Conservation (phyloP, 2,329 filamentous ascomycete genomes). For the Ophiocordyceps camponoti-saundersi region DNA sequence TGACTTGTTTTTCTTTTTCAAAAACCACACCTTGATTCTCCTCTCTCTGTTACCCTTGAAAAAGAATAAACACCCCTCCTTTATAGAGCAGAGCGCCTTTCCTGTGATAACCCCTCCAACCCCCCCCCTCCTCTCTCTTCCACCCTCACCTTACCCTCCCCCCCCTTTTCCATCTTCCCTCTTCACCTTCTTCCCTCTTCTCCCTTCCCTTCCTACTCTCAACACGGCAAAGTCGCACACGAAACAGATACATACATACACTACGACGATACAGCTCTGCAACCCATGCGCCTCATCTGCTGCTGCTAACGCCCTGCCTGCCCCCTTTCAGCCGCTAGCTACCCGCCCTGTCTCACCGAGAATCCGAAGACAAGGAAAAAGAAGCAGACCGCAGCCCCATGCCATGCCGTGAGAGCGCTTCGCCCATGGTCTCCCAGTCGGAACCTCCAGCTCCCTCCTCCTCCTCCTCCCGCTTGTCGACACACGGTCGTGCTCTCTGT, state of each 20-base stretch:
- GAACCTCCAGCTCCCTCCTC: conserved; percentile 17
- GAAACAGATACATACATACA: too few relatives aligned
- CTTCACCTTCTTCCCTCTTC: not conserved
- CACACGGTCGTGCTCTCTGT: conserved; percentile 5
- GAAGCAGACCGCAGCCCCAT: not conserved
- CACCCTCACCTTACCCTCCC: not conserved
- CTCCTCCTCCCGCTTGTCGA: conserved; percentile 1
- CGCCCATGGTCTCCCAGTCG: conserved; percentile 46
- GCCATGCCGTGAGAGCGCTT: conserved; percentile 3
- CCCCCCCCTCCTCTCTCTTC: not conserved
- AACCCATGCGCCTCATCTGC: not conserved
- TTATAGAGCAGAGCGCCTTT: not conserved
- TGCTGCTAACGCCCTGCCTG: not conserved
- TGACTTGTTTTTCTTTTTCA: not conserved
- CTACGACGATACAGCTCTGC: too few relatives aligned
- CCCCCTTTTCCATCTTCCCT: not conserved
- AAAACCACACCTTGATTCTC: too few relatives aligned
- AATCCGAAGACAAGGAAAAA: not conserved
- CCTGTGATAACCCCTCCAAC: not conserved
- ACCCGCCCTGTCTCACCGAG: not conserved
- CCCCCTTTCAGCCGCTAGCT: not conserved
- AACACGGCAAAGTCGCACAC: not conserved
- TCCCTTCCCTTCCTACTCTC: not conserved
- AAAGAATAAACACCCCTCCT: not conserved
- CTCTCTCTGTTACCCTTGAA: too few relatives aligned